These are phyloP conservation scores for Colletotrichum lupini DNA, from an alignment of 2,329 filamentous ascomycete species.

Conservation along the genomic window DNA sequence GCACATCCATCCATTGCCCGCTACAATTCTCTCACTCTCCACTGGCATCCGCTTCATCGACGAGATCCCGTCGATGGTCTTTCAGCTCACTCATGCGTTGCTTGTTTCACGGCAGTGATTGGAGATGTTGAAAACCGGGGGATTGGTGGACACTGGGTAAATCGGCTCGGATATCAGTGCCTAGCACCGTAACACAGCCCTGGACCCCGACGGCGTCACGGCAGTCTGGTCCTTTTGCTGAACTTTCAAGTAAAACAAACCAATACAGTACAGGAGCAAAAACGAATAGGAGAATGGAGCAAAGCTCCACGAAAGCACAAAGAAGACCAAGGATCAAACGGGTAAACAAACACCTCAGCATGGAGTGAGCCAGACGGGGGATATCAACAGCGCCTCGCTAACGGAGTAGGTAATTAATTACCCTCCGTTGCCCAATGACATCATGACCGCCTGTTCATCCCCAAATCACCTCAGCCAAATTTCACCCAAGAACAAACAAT, in stretches of 20 bases:
- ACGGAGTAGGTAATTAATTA: too few relatives aligned
- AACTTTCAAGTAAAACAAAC: not conserved
- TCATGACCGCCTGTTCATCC: conserved; percentile 22
- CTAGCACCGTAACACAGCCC: not conserved
- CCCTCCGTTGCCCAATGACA: conserved; percentile 22
- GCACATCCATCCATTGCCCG: not conserved
- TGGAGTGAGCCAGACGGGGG: not conserved
- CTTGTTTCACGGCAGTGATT: not conserved
- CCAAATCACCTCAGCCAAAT: conserved; percentile 16
- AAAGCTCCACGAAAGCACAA: not conserved
- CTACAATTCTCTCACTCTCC: not conserved
- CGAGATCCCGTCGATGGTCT: not conserved
- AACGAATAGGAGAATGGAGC: not conserved
- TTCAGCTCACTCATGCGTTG: not conserved
- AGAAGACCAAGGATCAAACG: not conserved
- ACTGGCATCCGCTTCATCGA: not conserved
- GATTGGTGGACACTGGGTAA: not conserved
- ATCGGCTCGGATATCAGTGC: conserved; percentile 23
- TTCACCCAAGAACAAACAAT: not conserved
- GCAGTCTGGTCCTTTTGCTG: not conserved
- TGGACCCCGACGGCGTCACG: not conserved
- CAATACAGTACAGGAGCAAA: not conserved
- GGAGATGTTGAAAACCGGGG: not conserved
- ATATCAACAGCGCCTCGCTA: not conserved
- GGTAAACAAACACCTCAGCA: not conserved